phyloP scores from a whole-genome alignment of 1,284 basidiomycete genomes.

The Sanghuangporus baumii region DNA sequence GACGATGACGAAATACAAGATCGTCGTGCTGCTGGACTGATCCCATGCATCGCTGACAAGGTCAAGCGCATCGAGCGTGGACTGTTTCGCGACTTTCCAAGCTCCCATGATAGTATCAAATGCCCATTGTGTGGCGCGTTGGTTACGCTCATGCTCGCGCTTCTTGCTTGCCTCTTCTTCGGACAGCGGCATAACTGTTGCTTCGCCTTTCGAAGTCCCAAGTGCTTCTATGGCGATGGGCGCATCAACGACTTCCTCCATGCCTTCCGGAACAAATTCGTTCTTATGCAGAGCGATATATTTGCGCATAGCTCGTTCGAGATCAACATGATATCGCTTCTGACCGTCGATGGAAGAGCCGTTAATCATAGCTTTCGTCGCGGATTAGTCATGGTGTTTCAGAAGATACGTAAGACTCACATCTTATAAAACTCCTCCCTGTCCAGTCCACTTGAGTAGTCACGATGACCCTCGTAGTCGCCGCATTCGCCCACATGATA shows the following conservation, averaged over 20 bases:
- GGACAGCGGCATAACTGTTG: constrained; percentile 17
- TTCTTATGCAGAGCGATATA: constrained; percentile 86
- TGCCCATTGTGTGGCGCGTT: constrained; percentile 76
- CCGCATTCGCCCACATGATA: constrained; percentile 86
- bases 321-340: constrained; percentile 79
- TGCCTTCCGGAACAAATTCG: constrained; percentile 85
- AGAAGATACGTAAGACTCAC: constrained; percentile 37
- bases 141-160: constrained; percentile 62
- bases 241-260: constrained; percentile 45
- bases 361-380: constrained; percentile 79
- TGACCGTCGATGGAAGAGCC: constrained; percentile 93
- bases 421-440: constrained; percentile 93
- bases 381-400: not conserved
- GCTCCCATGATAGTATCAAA: constrained; percentile 79
- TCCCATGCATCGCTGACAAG: constrained; percentile 73
- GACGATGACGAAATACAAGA: constrained; percentile 69
- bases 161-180: constrained; percentile 36
- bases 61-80: constrained; percentile 64
- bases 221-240: constrained; percentile 17
- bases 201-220: constrained; percentile 13
- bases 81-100: constrained; percentile 60
- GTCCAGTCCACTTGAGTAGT: constrained; percentile 96
- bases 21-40: constrained; percentile 58
- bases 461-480: constrained; percentile 76
- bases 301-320: constrained; percentile 79